These are phyloP conservation scores for Xenosphaeropsis pyriputrescens DNA, from an alignment of 2,329 filamentous ascomycete genomes.

Conservation along the genomic window DNA sequence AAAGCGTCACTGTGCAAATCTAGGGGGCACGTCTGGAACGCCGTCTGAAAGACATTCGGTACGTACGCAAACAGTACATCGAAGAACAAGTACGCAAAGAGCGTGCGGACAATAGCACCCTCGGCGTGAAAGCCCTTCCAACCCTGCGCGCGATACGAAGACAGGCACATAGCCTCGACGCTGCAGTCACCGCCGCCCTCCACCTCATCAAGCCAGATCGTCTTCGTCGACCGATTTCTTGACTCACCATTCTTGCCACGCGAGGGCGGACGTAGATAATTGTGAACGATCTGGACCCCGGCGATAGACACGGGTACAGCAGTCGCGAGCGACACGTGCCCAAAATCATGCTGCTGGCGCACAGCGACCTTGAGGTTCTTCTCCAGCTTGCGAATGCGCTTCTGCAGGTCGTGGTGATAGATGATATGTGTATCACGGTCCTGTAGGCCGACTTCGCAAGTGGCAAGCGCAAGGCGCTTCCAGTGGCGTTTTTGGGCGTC, in stretches of 20 bases:
- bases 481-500: conserved; percentile 67
- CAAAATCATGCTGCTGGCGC: conserved; percentile 83
- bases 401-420: conserved; percentile 89
- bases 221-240: conserved; percentile 42
- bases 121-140: conserved; percentile 96
- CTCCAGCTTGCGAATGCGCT: conserved; percentile 83
- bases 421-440: conserved; percentile 84
- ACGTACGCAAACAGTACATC: conserved; percentile 88
- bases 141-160: conserved; percentile 61
- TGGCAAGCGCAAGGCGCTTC: conserved; percentile 60
- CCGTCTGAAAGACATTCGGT: conserved; percentile 93
- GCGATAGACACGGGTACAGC: conserved; percentile 62
- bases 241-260: conserved; percentile 3
- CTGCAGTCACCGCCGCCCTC: conserved; percentile 60
- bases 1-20: conserved; percentile 91
- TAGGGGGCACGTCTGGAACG: conserved; percentile 84
- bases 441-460: conserved; percentile 76
- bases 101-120: conserved; percentile 79
- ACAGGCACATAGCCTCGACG: conserved; percentile 90
- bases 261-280: conserved; percentile 21
- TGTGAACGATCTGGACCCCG: conserved; percentile 62
- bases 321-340: conserved; percentile 64
- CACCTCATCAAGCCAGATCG: conserved; percentile 72
- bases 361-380: conserved; percentile 69
- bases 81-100: conserved; percentile 84